Evolutionary conservation across 257 asterid species (phyloP).

Genomic region (Striga asiatica): DNA sequence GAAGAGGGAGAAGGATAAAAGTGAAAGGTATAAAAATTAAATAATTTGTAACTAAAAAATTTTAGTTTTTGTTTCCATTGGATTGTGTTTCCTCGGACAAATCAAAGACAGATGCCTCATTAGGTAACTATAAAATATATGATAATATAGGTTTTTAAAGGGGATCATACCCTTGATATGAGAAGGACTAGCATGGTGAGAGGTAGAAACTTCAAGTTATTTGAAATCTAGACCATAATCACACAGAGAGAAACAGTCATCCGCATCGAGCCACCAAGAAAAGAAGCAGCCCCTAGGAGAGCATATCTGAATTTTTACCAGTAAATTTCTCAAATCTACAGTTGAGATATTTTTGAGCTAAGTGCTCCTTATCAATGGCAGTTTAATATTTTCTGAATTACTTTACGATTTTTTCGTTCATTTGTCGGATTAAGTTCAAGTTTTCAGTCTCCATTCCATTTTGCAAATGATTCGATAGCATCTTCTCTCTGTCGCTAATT

Average conservation of each 20-base stretch:
- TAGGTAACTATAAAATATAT: not conserved
- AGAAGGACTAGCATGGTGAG: slow-evolving; percentile 99
- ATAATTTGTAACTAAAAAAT: too few relatives aligned
- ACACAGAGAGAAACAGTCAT: slow-evolving; percentile 99
- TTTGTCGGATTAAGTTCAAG: too few relatives aligned
- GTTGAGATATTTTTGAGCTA: too few relatives aligned
- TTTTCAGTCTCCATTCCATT: slow-evolving; percentile 83
- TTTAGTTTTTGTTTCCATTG: too few relatives aligned
- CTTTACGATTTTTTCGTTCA: too few relatives aligned
- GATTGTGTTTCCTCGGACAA: too few relatives aligned
- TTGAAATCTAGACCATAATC: slow-evolving; percentile 92
- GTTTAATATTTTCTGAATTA: too few relatives aligned
- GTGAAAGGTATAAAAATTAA: too few relatives aligned
- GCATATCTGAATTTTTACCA: slow-evolving; percentile 65
- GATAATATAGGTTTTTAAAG: slow-evolving; percentile 4
- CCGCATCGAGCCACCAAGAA: slow-evolving; percentile 99
- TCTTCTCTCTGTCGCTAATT: slow-evolving; percentile 10
- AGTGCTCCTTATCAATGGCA: too few relatives aligned
- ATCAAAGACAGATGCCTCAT: not conserved
- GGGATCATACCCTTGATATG: slow-evolving; percentile 66
- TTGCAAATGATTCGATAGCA: slow-evolving; percentile 74
- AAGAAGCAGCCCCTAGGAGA: slow-evolving; percentile 92
- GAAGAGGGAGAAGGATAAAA: too few relatives aligned
- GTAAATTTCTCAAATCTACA: slow-evolving; percentile 12
- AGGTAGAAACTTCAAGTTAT: slow-evolving; percentile 85